Base-by-base conservation (phyloP, 2,329 filamentous ascomycete genomes). In the Bipolaris sorokiniana region DNA sequence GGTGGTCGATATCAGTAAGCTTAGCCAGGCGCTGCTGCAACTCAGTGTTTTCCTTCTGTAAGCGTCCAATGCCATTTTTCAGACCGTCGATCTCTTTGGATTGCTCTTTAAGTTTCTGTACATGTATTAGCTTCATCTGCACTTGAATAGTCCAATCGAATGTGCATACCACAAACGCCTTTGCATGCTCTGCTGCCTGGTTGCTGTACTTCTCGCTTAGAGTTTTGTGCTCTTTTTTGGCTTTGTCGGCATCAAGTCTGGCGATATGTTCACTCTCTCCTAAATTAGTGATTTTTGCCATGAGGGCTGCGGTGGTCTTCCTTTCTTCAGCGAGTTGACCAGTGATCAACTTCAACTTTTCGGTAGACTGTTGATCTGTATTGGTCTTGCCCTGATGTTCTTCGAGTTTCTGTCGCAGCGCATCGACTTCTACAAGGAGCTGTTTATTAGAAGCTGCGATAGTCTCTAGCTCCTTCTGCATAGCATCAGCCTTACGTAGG, bases 161-260 rank as follows among this genome's bases (percentile, higher is more conserved):
- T 18, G 4, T 7, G 55, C 63, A 9, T 64, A 73, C 70, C 41
- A 31, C 54, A 26, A 67, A 67, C 10, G 56, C 34, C 11, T 58
- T 61, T 6, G 62, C 59, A 54, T 67, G 65, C 49, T 71, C 71
- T n/a, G 40, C 26, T 18, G 63, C 37, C 52, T 69, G 67, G 18
- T 62, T 58, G 15, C 42, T 56, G 49, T 66, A 71, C 44, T 70
- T 74, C 34, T 64, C 57, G 5, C 58, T 53, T 23, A 66, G 36
- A 7, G 48, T 16, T 15, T 58, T 64, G 38, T 61, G 54, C 37
- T 69, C 65, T 3, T 51, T 44, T 23, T 66, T 68, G 10, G 63
- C 2, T 42, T 69, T 69, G 3, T 69, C 64, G 3, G 57, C 16
- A 26, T 71, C 64, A 33, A 63, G 60, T 41, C 61, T 61, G 16